These are phyloP conservation scores for Lasiosphaeriaceae sp. DNA, from an alignment of 495 filamentous ascomycete species.

Conservation along the genomic window DNA sequence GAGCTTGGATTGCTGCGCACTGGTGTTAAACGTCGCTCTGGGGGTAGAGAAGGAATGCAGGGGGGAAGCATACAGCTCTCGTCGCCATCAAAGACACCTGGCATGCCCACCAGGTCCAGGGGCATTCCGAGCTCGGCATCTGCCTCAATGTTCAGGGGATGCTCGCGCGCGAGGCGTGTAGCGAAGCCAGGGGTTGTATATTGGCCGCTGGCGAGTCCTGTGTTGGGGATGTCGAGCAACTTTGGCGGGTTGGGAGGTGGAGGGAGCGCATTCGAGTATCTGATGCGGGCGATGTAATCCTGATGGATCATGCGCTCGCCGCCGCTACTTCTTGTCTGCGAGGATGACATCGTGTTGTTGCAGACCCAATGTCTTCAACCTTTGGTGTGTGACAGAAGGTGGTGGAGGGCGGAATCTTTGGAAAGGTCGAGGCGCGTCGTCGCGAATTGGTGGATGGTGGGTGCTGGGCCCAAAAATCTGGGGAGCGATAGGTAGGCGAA, in stretches of 20 bases:
- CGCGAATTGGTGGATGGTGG: constrained; percentile 2
- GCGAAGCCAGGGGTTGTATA: constrained; percentile 87
- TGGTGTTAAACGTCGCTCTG: constrained; percentile 20
- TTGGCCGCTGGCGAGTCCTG: constrained; percentile 71
- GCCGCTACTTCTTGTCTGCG: constrained; percentile 28
- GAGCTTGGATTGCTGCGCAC: constrained; percentile 70
- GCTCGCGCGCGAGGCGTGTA: constrained; percentile 79
- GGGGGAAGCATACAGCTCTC: constrained; percentile 72
- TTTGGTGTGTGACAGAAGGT: neutral
- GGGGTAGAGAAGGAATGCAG: neutral
- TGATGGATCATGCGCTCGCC: constrained; percentile 73
- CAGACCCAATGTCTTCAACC: neutral
- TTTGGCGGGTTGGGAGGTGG: constrained; percentile 92
- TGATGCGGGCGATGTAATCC: constrained; percentile 91
- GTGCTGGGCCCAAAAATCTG: too few species aligned
- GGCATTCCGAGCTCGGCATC: constrained; percentile 98
- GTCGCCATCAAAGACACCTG: constrained; percentile 89
- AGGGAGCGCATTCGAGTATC: constrained; percentile 91
- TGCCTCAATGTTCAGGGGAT: constrained; percentile 92
- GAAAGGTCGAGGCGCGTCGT: neutral
- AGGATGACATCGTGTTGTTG: constrained; percentile 19
- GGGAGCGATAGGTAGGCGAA: too few species aligned
- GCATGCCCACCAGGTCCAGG: constrained; percentile 90
- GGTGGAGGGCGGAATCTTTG: too few species aligned
- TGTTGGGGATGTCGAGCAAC: constrained; percentile 92